These are phyloP conservation scores for Carallia pectinifolia DNA, from an alignment of 345 rosid species.

Conservation along the genomic window DNA sequence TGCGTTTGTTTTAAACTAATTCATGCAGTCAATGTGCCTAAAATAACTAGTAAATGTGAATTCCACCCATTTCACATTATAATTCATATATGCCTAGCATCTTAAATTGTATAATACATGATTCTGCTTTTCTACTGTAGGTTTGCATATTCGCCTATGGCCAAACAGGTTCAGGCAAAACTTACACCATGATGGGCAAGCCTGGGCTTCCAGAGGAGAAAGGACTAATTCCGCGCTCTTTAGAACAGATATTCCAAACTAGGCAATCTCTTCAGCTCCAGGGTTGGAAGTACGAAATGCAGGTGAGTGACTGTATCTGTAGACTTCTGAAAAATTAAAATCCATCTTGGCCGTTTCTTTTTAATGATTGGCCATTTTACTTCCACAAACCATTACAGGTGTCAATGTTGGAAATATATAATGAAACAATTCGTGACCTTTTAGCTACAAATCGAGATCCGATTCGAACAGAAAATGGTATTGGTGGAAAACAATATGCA, in stretches of 20 bases:
- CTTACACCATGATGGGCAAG: conserved; percentile 97
- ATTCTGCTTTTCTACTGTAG: conserved; percentile 33
- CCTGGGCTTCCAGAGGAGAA: conserved; percentile 66
- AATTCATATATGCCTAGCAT: no score
- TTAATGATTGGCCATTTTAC: neutral
- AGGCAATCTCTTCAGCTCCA: conserved; percentile 79
- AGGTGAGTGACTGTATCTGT: conserved; percentile 40
- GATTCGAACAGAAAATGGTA: conserved; percentile 58
- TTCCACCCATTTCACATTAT: neutral
- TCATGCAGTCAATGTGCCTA: neutral
- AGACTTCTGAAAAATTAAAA: conserved; percentile 1
- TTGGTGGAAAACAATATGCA: conserved; percentile 32
- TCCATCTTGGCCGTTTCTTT: neutral
- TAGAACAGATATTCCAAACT: conserved; percentile 92
- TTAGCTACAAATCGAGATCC: conserved; percentile 63
- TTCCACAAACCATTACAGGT: conserved; percentile 48
- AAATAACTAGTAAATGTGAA: neutral
- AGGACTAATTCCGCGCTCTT: conserved; percentile 86
- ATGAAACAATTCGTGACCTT: conserved; percentile 86
- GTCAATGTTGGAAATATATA: conserved; percentile 96
- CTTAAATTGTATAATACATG: conserved; percentile 1
- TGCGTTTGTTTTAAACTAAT: neutral
- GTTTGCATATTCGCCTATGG: conserved; percentile 99
- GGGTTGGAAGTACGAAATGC: conserved; percentile 98
- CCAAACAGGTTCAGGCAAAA: conserved; percentile 97